Evolutionary conservation across 495 filamentous ascomycete species (phyloP), one percentile per base, ranked within the genome.

Genomic region (Neurospora sp.): DNA sequence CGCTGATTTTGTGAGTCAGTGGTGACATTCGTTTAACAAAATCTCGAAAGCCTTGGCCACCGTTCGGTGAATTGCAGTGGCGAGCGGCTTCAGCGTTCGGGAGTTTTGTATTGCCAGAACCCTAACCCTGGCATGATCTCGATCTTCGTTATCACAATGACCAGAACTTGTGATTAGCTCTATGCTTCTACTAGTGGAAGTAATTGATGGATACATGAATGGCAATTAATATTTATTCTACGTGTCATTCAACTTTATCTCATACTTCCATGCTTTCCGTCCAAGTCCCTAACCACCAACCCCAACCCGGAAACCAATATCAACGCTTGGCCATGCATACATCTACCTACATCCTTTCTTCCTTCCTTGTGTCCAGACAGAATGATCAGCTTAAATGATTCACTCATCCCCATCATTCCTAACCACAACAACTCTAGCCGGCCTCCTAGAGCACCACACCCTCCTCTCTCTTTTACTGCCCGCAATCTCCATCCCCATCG

Each of bases 401-500:
- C 14, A 66, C 31, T 66, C 54, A 66, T 35, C 27, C 54, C 14
- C 27, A 35, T 66, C 54, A 18, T 66, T 66, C 54, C 54, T 66
- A 18, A 66, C 14, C 38, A 92, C 91, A 75, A 87, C 79, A 75
- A 95, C 81, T 60, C 89, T 76, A 80, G 90, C 93, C 37, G 86
- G 82, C 77, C 91, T 86, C 78, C 90, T 86, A 6, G 88, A 88
- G 83, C 91, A 87, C 93, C 93, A 95, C 70, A 92, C 87, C 75
- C 90, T 87, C 74, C 93, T 85, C 83, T 90, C 87, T 80, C 85
- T 88, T 23, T 86, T 66, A 35, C 54, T 66, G 12, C 54, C 54
- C 31, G 27, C 54, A 66, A 66, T 66, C 54, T 66, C 54, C 54
- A 66, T 85, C 4, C 89, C 89, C 70, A 89, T 75, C 54, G 86